Evolutionary conservation across 1,284 basidiomycete species (phyloP).

Genomic region (Pisolithus thermaeus): DNA sequence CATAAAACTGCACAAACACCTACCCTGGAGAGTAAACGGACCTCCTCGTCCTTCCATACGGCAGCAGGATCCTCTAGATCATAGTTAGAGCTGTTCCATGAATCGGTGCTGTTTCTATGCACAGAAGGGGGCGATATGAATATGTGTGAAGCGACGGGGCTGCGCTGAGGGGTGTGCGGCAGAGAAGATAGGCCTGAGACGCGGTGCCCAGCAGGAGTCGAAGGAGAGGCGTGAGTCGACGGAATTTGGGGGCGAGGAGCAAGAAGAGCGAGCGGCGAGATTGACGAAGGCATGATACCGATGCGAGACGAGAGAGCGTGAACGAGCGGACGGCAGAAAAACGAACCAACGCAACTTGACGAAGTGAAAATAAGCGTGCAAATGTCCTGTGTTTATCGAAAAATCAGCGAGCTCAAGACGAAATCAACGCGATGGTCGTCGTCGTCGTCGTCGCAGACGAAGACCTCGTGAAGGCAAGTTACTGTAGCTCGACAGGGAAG

Average conservation of each 20-base stretch:
- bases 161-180: constrained; percentile 47
- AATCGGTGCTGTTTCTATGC: constrained; percentile 70
- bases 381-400: constrained; percentile 2
- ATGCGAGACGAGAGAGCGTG: constrained; percentile 8
- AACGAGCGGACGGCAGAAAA: constrained; percentile 27
- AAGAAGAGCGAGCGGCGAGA: constrained; percentile 48
- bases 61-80: constrained; percentile 51
- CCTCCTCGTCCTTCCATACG: constrained; percentile 71
- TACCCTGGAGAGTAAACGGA: constrained; percentile 60
- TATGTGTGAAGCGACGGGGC: constrained; percentile 40
- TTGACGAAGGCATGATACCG: constrained; percentile 28
- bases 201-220: constrained; percentile 19
- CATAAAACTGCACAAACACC: constrained; percentile 19
- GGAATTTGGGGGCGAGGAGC: constrained; percentile 48
- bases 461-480: not conserved
- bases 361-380: constrained; percentile 3
- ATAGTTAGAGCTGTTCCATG: constrained; percentile 74
- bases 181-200: constrained; percentile 32
- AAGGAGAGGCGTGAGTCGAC: constrained; percentile 30
- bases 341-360: constrained; percentile 10
- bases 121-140: constrained; percentile 42
- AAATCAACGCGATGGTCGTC: constrained; percentile 16
- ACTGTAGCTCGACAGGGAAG: not conserved
- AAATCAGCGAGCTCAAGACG: not conserved
- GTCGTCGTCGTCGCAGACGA: constrained; percentile 17